A percentile compares a stretch with the other conserved stretches of the same genome.
These are phyloP conservation scores for Panicum virgatum DNA, from an alignment of 202 grass and related monocot genomes.

Conservation along the genomic window DNA sequence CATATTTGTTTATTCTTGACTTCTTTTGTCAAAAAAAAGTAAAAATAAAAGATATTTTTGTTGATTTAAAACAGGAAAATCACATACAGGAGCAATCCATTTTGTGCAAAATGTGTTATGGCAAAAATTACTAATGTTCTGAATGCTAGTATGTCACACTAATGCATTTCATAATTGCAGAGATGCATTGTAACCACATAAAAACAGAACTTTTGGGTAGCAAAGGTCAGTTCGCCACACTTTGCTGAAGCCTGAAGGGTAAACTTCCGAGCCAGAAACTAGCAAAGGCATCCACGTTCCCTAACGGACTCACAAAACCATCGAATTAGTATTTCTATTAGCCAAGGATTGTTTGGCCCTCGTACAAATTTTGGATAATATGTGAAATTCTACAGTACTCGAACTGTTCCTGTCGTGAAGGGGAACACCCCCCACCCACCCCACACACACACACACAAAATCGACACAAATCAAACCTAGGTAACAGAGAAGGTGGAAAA, in stretches of 20 bases:
- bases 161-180: not conserved
- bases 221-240: not conserved
- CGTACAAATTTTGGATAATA: not conserved
- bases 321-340: not conserved
- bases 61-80: not conserved
- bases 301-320: not conserved
- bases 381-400: not conserved
- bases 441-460: slow-evolving; percentile 7
- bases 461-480: slow-evolving; percentile 15
- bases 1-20: not conserved
- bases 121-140: not conserved
- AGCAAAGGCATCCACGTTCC: not conserved
- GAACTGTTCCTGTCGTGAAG: not conserved
- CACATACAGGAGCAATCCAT: not conserved
- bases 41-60: not conserved
- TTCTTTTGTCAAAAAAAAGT: not conserved
- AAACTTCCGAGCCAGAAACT: not conserved
- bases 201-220: slow-evolving; percentile 6
- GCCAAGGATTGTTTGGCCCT: not conserved
- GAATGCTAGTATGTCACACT: not conserved
- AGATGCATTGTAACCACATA: slow-evolving; percentile 2
- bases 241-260: not conserved
- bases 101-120: not conserved
- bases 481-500: not conserved
- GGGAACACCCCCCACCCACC: too few relatives aligned